A percentile compares a stretch with the other conserved stretches of the same genome.
Conservation (phyloP, 805 yeast genomes). For the Candida nanaspora region DNA sequence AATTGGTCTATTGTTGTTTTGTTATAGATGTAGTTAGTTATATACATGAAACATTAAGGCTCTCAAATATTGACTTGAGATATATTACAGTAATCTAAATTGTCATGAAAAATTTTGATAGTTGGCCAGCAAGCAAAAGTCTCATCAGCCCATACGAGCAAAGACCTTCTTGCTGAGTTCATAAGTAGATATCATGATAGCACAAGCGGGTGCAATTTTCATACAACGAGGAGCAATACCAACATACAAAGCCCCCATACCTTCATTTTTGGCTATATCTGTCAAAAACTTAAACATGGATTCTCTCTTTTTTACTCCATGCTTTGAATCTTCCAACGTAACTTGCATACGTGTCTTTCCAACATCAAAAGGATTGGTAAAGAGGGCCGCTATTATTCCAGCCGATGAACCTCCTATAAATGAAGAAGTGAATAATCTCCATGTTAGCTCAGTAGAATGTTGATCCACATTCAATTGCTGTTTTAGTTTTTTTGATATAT, state of each 20-base stretch:
- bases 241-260: conserved; percentile 74
- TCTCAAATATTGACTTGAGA: neutral
- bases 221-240: conserved; percentile 82
- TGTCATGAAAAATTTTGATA: no score
- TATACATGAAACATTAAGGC: no score
- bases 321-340: conserved; percentile 24
- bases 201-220: conserved; percentile 96
- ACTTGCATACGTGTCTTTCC: conserved; percentile 91
- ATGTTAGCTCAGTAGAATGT: conserved; percentile 7
- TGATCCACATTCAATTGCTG: conserved; percentile 7
- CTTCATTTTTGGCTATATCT: conserved; percentile 64
- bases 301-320: conserved; percentile 20
- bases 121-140: no score
- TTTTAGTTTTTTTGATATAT: conserved; percentile 26
- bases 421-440: conserved; percentile 45
- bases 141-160: conserved; percentile 4
- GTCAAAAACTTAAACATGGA: conserved; percentile 65
- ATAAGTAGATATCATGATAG: conserved; percentile 94
- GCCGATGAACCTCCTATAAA: conserved; percentile 79
- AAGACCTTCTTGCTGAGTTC: conserved; percentile 74
- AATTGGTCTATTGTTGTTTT: no score
- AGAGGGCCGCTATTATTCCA: conserved; percentile 78
- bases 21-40: no score
- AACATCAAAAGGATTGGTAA: conserved; percentile 94
- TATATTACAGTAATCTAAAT: neutral